phyloP scores from a whole-genome alignment of 2,329 filamentous ascomycete genomes.

The Penicillium janthinellum region DNA sequence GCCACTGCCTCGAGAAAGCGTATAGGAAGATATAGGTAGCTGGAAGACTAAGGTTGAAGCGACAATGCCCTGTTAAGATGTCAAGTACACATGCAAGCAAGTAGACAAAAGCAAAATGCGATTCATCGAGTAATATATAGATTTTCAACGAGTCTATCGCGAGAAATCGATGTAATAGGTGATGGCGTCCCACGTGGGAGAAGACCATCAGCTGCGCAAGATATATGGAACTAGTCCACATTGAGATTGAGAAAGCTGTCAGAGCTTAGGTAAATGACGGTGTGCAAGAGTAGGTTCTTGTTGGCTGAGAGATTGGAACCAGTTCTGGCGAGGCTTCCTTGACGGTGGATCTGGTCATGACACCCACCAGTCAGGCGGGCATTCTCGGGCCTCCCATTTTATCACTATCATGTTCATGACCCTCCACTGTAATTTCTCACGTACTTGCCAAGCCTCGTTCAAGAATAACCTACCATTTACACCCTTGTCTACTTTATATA shows the following conservation, averaged over 20 bases:
- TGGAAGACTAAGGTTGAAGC: not conserved
- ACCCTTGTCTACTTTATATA: not conserved
- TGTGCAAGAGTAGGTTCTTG: not conserved
- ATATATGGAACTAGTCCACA: not conserved
- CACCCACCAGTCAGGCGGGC: not conserved
- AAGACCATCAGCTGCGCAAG: not conserved
- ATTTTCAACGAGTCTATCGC: not conserved
- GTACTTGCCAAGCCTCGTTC: not conserved
- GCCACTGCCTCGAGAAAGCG: not conserved
- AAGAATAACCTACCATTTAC: not conserved
- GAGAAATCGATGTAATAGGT: not conserved
- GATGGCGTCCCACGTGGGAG: not conserved
- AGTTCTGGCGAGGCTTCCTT: not conserved
- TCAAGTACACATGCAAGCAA: not conserved
- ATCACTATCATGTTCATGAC: not conserved
- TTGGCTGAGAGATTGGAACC: not conserved
- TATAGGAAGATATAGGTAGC: not conserved
- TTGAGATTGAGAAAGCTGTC: not conserved
- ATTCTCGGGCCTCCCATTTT: not conserved
- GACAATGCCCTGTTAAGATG: not conserved
- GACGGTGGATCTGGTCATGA: not conserved
- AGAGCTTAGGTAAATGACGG: constrained; percentile 9
- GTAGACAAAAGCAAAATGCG: not conserved
- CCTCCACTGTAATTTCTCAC: not conserved
- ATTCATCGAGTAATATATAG: not conserved